Evolutionary conservation across 176 grass and related monocot species (phyloP), one percentile per base, ranked within the genome.

Genomic region (Urochloa ruziziensis): DNA sequence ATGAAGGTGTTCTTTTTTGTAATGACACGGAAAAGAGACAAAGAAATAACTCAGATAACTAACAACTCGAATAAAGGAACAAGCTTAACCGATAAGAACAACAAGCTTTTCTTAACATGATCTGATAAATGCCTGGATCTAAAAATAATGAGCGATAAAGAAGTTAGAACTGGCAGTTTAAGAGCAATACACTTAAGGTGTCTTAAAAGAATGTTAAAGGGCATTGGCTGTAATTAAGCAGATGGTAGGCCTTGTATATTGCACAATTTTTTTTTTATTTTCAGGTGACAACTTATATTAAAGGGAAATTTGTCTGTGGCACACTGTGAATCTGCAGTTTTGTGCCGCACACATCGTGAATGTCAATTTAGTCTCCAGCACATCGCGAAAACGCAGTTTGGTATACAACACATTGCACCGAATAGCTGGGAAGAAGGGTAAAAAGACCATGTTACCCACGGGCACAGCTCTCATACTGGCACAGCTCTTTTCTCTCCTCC

Each of bases 131-230:
- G 28, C 47, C 34, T 69, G 23, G 17, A 87, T 79, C 53, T 77
- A 37, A 33, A 49, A 68, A 46, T 24, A 77, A 33, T 62, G 66
- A 71, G 21, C 19, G 42, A 75, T 35, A 19, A 49, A 48, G 15
- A 12, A 46, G 43, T 46, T 46, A 46, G 11, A 46, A 9, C 0
- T 61, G 39, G 51, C 27, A 57, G 16, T 51, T 73, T 29, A 89
- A 80, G 23, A 48, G n/a, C n/a, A n/a, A n/a, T n/a, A n/a, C 39
- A 40, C 37, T 39, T 39, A 7, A 59, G 47, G 19, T 75, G 30
- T 62, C 43, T 67, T 40, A n/a, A n/a, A n/a, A n/a, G n/a, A n/a
- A n/a, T 39, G 57, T 21, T 75, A 48, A 74, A 89, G 80, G 6
- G n/a, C 54, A 36, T 88, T 33, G 54, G 8, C 25, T 48, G 37